A percentile compares a stretch with the other conserved stretches of the same genome.
Evolutionary conservation across 169 alveolate genomes (phyloP).

Genomic region (Blepharisma undulans): DNA sequence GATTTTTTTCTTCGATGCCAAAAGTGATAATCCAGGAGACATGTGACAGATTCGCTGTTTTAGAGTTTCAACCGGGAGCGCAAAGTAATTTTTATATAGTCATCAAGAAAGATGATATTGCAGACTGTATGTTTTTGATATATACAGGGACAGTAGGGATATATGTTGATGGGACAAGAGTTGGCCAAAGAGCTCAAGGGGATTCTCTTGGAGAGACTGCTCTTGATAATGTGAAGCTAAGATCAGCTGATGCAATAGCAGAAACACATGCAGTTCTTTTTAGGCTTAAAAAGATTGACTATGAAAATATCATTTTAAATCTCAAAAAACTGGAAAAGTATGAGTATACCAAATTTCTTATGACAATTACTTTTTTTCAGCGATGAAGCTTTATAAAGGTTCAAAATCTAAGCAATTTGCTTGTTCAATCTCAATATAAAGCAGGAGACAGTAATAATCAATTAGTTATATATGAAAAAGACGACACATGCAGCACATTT

Average conservation of each 20-base stretch:
- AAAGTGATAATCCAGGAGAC: neutral
- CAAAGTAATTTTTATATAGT: neutral
- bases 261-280: constrained; percentile 1
- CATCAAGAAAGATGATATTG: constrained; percentile 55
- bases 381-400: constrained; percentile 45
- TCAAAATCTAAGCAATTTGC: constrained; percentile 34
- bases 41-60: neutral
- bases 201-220: constrained; percentile 47
- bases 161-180: constrained; percentile 12
- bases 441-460: constrained; percentile 4
- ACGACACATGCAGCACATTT: constrained; percentile 38
- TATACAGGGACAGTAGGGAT: constrained; percentile 46
- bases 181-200: neutral
- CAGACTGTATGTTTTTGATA: constrained; percentile 56
- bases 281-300: constrained; percentile 32
- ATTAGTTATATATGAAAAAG: constrained; percentile 30
- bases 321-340: constrained; percentile 29
- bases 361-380: constrained; percentile 33
- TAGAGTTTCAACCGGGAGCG: neutral
- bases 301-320: neutral
- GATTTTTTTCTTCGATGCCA: constrained; percentile 11
- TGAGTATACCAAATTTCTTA: constrained; percentile 43
- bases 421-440: constrained; percentile 24
- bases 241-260: constrained; percentile 34
- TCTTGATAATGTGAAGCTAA: constrained; percentile 23